These are phyloP conservation scores for Fomitiporia mediterranea DNA, from an alignment of 1,284 basidiomycete genomes.

Conservation along the genomic window DNA sequence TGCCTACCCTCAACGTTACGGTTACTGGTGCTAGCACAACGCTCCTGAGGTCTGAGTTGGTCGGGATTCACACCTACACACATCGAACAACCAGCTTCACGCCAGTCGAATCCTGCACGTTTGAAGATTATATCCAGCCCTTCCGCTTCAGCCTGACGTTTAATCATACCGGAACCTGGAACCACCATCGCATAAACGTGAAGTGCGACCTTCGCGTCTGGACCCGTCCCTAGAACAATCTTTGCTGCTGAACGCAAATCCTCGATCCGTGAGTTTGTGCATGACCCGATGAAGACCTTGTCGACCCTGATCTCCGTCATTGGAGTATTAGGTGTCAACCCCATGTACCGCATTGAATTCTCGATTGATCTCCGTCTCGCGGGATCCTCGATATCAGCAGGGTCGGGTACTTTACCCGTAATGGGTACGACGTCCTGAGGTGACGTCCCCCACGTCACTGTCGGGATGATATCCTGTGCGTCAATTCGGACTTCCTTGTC, in stretches of 20 bases:
- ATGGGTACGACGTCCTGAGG: conserved; percentile 92
- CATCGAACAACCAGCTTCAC: conserved; percentile 98
- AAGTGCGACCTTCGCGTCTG: conserved; percentile 76
- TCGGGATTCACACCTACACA: conserved; percentile 98
- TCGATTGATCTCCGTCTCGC: conserved; percentile 71
- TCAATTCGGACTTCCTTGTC: conserved; percentile 84
- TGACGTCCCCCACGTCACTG: conserved; percentile 95
- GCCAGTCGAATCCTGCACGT: conserved; percentile 95
- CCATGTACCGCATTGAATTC: conserved; percentile 90
- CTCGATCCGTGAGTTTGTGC: conserved; percentile 96
- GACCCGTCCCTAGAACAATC: conserved; percentile 74
- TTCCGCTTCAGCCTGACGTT: conserved; percentile 92
- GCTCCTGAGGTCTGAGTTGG: conserved; percentile 84
- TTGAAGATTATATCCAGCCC: conserved; percentile 89
- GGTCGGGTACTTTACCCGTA: conserved; percentile 82
- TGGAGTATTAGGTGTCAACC: conserved; percentile 73
- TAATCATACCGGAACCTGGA: conserved; percentile 91
- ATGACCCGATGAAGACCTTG: conserved; percentile 96
- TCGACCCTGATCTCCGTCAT: conserved; percentile 87
- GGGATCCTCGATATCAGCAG: conserved; percentile 58
- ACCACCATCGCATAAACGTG: conserved; percentile 91
- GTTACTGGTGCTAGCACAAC: conserved; percentile 95
- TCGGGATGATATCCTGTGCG: conserved; percentile 88
- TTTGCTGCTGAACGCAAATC: conserved; percentile 88
- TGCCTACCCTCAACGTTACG: conserved; percentile 92